Evolutionary conservation across 108 stramenopile genomes (phyloP).

Genomic region (Cyclotella cryptica): DNA sequence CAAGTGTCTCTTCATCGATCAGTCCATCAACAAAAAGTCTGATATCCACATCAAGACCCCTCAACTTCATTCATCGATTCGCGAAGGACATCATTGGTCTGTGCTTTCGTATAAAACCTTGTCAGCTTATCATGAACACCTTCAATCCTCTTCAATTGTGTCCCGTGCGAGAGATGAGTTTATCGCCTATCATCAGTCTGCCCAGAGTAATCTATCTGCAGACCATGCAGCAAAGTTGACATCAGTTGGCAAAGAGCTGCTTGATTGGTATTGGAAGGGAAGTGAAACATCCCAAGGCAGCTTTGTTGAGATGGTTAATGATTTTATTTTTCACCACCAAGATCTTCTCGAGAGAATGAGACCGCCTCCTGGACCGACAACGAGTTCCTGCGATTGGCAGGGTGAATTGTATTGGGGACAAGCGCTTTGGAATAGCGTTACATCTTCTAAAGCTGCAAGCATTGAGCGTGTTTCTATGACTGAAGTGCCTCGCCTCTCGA

Average conservation of each 20-base stretch:
- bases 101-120: conserved; percentile 61
- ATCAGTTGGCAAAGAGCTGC: conserved; percentile 62
- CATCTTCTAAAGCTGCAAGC: conserved; percentile 32
- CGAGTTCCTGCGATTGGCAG: background rate
- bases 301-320: conserved; percentile 71
- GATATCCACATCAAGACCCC: conserved; percentile 58
- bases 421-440: conserved; percentile 38
- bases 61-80: conserved; percentile 69
- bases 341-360: conserved; percentile 18
- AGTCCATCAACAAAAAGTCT: background rate
- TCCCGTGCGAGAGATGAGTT: conserved; percentile 66
- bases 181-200: conserved; percentile 43
- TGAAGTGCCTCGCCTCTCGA: conserved; percentile 42
- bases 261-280: conserved; percentile 62
- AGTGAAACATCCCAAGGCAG: conserved; percentile 49
- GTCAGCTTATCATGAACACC: conserved; percentile 60
- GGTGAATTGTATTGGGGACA: conserved; percentile 48
- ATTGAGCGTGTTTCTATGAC: conserved; percentile 5
- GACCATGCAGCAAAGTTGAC: conserved; percentile 49
- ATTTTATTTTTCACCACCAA: conserved; percentile 64
- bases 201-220: conserved; percentile 11
- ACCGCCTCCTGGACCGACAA: conserved; percentile 6
- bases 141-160: conserved; percentile 81
- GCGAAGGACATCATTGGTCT: conserved; percentile 71
- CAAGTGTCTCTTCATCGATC: conserved; percentile 29